Percentiles rank a stretch among this genome's conserved stretches.
phyloP scores from a whole-genome alignment of 495 filamentous ascomycete genomes.

The Podospora comata region DNA sequence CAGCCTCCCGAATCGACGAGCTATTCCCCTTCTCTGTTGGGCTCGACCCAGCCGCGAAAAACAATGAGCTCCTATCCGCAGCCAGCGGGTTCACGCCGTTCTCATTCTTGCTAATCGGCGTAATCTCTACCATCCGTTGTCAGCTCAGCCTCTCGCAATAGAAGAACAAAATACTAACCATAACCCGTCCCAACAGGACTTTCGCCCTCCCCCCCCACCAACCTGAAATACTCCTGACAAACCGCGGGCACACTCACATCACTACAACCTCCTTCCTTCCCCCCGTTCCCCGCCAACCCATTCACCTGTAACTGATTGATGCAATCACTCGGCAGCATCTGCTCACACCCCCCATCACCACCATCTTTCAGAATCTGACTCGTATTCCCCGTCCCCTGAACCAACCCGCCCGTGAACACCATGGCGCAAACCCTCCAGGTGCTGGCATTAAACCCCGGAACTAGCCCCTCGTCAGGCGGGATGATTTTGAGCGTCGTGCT shows the following conservation, averaged over 20 bases:
- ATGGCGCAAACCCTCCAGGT: conserved; percentile 24
- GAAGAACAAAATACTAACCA: conserved; percentile 14
- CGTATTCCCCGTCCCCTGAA: neutral
- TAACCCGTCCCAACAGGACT: conserved; percentile 12
- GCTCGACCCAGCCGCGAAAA: conserved; percentile 18
- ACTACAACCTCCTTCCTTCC: conserved; percentile 10
- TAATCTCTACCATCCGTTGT: neutral
- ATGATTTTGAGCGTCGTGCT: conserved; percentile 16
- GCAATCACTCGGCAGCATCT: conserved; percentile 14
- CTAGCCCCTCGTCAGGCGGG: conserved; percentile 8
- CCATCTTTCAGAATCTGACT: neutral
- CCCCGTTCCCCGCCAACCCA: conserved; percentile 9
- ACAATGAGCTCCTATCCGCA: conserved; percentile 1
- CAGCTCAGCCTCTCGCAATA: neutral
- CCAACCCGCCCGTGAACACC: conserved; percentile 21
- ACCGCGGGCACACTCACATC: conserved; percentile 16
- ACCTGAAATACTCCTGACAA: conserved; percentile 14
- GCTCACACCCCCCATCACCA: conserved; percentile 13
- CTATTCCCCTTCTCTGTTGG: conserved; percentile 14
- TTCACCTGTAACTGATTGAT: conserved; percentile 21
- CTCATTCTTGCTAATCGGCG: neutral
- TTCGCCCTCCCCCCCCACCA: neutral
- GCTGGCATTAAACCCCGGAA: neutral
- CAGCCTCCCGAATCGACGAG: conserved; percentile 9
- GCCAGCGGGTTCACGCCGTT: neutral